These are phyloP conservation scores for Penicillium sp. DNA, from an alignment of 2,329 filamentous ascomycete genomes.

Conservation along the genomic window DNA sequence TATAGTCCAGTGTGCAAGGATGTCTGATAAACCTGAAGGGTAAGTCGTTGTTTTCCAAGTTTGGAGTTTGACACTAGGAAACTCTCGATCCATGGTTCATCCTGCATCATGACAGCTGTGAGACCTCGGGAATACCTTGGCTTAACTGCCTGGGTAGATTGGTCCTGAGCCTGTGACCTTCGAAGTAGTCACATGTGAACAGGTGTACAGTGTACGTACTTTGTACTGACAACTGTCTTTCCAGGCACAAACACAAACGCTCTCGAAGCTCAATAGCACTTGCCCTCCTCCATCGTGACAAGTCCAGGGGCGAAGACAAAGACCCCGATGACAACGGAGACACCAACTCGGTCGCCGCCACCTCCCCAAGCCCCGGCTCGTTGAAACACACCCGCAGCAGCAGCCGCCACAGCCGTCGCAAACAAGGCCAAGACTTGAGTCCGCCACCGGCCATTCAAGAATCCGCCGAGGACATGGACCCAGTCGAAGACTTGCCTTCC, in stretches of 20 bases:
- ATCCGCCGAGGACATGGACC: constrained; percentile 29
- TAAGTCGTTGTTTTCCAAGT: constrained; percentile 14
- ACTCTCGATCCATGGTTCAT: constrained; percentile 17
- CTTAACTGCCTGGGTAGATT: not conserved
- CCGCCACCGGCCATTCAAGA: constrained; percentile 21
- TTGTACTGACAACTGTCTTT: constrained; percentile 28
- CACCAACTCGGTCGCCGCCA: constrained; percentile 28
- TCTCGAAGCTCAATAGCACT: constrained; percentile 55
- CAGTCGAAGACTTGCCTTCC: constrained; percentile 36
- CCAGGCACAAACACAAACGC: constrained; percentile 55
- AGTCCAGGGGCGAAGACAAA: constrained; percentile 46
- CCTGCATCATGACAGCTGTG: not conserved
- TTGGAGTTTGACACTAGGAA: not conserved
- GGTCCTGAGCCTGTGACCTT: not conserved
- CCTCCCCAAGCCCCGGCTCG: constrained; percentile 28
- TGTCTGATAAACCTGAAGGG: constrained; percentile 27
- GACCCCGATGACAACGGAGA: constrained; percentile 21
- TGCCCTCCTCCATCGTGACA: constrained; percentile 54
- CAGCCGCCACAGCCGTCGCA: constrained; percentile 31
- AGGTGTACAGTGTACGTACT: not conserved
- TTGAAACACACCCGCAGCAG: constrained; percentile 32
- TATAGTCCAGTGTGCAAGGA: constrained; percentile 1
- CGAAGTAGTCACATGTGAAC: constrained; percentile 17
- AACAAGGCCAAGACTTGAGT: constrained; percentile 25
- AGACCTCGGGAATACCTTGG: not conserved